Evolutionary conservation across 1,139 yeast genomes (phyloP).

Genomic region (Taphrina populina): DNA sequence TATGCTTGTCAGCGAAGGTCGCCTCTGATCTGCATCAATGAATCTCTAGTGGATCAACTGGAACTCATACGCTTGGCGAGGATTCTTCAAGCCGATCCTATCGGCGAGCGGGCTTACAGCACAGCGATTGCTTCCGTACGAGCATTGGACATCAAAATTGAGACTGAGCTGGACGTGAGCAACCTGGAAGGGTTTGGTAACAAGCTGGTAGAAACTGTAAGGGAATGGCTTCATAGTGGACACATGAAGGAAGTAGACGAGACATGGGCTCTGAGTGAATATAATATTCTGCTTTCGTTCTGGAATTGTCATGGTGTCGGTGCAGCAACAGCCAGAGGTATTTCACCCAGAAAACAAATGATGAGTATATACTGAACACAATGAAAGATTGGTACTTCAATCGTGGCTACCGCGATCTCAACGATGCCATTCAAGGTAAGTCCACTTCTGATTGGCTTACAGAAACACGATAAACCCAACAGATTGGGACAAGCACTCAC

Average conservation of each 20-base stretch:
- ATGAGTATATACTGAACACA: neutral
- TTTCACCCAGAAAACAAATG: neutral
- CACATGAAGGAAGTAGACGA: slow-evolving; percentile 10
- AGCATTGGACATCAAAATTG: slow-evolving; percentile 36
- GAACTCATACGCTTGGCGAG: slow-evolving; percentile 35
- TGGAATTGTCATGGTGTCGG: slow-evolving; percentile 40
- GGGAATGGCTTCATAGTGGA: slow-evolving; percentile 37
- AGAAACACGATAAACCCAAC: slow-evolving; percentile 33
- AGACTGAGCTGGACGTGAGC: slow-evolving; percentile 29
- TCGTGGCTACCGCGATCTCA: slow-evolving; percentile 26
- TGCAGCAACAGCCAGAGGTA: slow-evolving; percentile 34
- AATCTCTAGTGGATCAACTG: slow-evolving; percentile 31
- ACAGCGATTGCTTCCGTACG: slow-evolving; percentile 38
- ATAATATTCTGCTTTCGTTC: slow-evolving; percentile 22
- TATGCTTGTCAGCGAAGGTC: slow-evolving; percentile 38
- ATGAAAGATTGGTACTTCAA: slow-evolving; percentile 35
- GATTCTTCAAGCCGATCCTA: slow-evolving; percentile 36
- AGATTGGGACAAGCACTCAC: slow-evolving; percentile 35
- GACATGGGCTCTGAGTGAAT: slow-evolving; percentile 31
- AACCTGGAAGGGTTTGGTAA: slow-evolving; percentile 39
- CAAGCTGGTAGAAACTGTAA: slow-evolving; percentile 34
- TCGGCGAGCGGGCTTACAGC: slow-evolving; percentile 39
- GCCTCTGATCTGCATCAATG: slow-evolving; percentile 36
- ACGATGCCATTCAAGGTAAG: slow-evolving; percentile 19
- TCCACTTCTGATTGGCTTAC: slow-evolving; percentile 32